Evolutionary conservation across 495 filamentous ascomycete genomes (phyloP).

Genomic region (Aspergillus cavernicola): DNA sequence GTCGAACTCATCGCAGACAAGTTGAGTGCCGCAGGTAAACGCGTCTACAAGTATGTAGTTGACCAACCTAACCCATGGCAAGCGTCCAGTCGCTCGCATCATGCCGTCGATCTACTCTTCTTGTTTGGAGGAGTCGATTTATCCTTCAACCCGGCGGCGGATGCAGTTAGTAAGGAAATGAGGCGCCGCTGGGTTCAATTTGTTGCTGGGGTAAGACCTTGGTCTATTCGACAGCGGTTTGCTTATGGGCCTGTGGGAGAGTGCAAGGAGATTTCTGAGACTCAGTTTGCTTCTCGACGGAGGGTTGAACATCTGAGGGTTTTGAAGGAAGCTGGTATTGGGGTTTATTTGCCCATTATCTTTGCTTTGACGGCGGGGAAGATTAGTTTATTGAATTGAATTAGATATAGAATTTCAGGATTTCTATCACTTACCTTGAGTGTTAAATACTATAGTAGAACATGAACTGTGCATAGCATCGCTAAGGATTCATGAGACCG

Average conservation of each 20-base stretch:
- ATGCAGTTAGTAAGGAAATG: slow-evolving; percentile 30
- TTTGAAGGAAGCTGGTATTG: slow-evolving; percentile 28
- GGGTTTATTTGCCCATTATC: slow-evolving; percentile 33
- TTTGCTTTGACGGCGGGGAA: slow-evolving; percentile 33
- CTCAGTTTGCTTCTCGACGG: slow-evolving; percentile 29
- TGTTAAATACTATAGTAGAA: no score
- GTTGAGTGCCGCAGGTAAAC: slow-evolving; percentile 24
- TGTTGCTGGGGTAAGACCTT: slow-evolving; percentile 29
- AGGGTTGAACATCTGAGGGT: slow-evolving; percentile 24
- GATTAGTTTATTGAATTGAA: slow-evolving; percentile 37
- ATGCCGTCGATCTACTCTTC: slow-evolving; percentile 44
- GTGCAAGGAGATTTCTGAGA: slow-evolving; percentile 31
- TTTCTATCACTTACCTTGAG: no score
- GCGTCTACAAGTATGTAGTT: slow-evolving; percentile 37
- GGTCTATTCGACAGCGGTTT: slow-evolving; percentile 25
- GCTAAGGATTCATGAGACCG: no score
- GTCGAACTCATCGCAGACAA: slow-evolving; percentile 35
- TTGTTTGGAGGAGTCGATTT: slow-evolving; percentile 35
- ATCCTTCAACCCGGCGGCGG: slow-evolving; percentile 30
- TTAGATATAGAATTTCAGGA: background rate
- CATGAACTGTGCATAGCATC: no score
- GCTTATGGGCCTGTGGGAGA: slow-evolving; percentile 36
- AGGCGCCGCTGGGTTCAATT: slow-evolving; percentile 34
- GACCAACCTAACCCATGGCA: slow-evolving; percentile 46
- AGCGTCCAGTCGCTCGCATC: slow-evolving; percentile 38